Evolutionary conservation across 2,329 filamentous ascomycete species (phyloP), one percentile per base, ranked within the genome.

Genomic region (Fusarium setosum): DNA sequence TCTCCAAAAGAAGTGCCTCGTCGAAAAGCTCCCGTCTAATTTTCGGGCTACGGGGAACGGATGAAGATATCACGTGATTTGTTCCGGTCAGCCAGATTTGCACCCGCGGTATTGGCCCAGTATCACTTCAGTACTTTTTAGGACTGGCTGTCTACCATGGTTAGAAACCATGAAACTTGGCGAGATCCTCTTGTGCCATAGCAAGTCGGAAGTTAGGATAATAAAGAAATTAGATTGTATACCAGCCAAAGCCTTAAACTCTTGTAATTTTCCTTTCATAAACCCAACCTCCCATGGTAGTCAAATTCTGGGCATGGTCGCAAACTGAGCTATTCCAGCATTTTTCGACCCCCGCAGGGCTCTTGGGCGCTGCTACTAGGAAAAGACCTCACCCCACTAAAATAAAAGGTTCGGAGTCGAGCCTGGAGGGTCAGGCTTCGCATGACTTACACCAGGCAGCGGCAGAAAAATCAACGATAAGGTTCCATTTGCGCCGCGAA

Each of bases 21-120:
- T 78, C 70, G 69, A 78, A 74, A 76, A 77, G 75, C 72, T 79
- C 72, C 78, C 78, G 78, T 80, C 75, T 80, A 80, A 79, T 80
- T 80, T 80, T 80, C 78, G 78, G 64, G 77, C 65, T 67, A 69
- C 73, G 73, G 69, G 69, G 66, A 73, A 62, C 60, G 62, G 62
- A 52, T 54, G 26, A 53, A 23, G 26, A 11, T 18, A 15, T 82
- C 78, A 80, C 78, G 78, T 80, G 77, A 78, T 69, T 41, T 9
- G 17, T 37, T 55, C 59, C 68, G 68, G 71, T 71, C 67, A 71
- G 69, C 71, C 65, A 70, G 65, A 71, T 73, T 72, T 72, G 56
- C 70, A 65, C 55, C 62, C 54, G 64, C 56, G 66, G 67, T 49
- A 70, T 73, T 72, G 70, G 70, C 65, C 50, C 62, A 69, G 63